Evolutionary conservation across 2,329 filamentous ascomycete genomes (phyloP).

Genomic region (Sporothrix humicola): DNA sequence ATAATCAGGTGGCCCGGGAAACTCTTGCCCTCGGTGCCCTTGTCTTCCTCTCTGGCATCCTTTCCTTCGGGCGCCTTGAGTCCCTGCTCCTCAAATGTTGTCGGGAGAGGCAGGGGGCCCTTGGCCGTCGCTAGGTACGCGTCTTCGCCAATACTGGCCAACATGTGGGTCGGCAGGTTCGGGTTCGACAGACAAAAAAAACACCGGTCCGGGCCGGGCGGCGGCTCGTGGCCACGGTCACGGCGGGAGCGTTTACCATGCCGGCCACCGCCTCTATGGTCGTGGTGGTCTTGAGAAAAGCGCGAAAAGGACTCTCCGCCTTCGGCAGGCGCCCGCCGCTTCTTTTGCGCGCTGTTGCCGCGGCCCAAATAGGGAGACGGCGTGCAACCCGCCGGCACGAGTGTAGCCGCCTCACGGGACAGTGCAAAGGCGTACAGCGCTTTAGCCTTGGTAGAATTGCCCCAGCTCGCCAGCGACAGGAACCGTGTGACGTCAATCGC

Average conservation of each 20-base stretch:
- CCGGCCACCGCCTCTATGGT: conserved; percentile 42
- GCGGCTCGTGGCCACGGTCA: conserved; percentile 51
- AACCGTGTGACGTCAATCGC: conserved; percentile 77
- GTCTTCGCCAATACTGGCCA: conserved; percentile 86
- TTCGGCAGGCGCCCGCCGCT: conserved; percentile 57
- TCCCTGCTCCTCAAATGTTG: conserved; percentile 68
- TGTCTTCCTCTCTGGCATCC: not conserved
- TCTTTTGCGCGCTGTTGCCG: conserved; percentile 50
- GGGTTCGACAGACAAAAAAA: conserved; percentile 96
- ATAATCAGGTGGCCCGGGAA: conserved; percentile 91
- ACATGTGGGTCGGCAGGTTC: conserved; percentile 82
- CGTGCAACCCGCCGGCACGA: conserved; percentile 73
- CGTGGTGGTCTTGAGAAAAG: conserved; percentile 50
- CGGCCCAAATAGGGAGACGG: conserved; percentile 69
- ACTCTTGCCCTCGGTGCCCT: conserved; percentile 37
- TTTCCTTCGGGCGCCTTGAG: conserved; percentile 49
- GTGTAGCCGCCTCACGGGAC: conserved; percentile 64
- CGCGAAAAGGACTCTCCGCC: conserved; percentile 54
- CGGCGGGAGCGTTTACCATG: conserved; percentile 50
- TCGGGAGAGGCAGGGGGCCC: conserved; percentile 76
- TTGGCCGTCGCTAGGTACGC: conserved; percentile 91
- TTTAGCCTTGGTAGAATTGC: conserved; percentile 78
- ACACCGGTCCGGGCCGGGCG: conserved; percentile 76
- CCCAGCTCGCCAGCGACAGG: conserved; percentile 82
- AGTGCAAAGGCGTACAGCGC: conserved; percentile 79